Evolutionary conservation across 768 basidiomycete genomes (phyloP).

Genomic region (Coprinellus micaceus): DNA sequence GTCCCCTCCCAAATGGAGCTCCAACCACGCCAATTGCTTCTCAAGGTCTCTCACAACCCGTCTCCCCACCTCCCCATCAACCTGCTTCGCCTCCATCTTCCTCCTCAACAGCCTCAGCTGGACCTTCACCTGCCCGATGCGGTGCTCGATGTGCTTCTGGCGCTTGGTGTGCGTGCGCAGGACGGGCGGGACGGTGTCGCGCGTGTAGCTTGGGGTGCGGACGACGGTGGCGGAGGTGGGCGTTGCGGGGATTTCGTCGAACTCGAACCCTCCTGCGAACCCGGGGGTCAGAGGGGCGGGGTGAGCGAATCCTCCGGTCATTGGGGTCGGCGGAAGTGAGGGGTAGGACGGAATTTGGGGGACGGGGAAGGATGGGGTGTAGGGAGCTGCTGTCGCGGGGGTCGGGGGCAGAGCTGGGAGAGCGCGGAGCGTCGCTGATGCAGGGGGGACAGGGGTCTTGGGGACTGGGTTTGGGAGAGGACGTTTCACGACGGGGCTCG

Average conservation of each 20-base stretch:
- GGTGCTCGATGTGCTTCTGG: not conserved
- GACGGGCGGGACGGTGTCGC: not conserved
- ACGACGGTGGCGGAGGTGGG: too few relatives aligned
- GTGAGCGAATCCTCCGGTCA: too few relatives aligned
- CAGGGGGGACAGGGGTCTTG: too few relatives aligned
- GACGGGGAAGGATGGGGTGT: not conserved
- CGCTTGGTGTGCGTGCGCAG: not conserved
- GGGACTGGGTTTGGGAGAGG: not conserved
- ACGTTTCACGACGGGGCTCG: not conserved
- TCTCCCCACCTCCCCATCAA: not conserved
- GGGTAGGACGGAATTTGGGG: not conserved
- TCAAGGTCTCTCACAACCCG: constrained; percentile 1
- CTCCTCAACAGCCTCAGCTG: not conserved
- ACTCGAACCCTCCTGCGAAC: too few relatives aligned
- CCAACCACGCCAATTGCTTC: constrained; percentile 5
- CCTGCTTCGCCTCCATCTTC: not conserved
- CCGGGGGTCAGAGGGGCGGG: too few relatives aligned
- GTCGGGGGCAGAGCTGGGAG: not conserved
- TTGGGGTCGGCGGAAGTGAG: not conserved
- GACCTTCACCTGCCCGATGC: not conserved
- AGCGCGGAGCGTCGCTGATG: not conserved
- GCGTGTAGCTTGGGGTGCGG: not conserved
- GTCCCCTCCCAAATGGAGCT: not conserved
- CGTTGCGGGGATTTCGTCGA: too few relatives aligned
- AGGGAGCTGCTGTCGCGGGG: not conserved